Evolutionary conservation across 306 rosid genomes (phyloP).

Genomic region (Dryas drummondii): DNA sequence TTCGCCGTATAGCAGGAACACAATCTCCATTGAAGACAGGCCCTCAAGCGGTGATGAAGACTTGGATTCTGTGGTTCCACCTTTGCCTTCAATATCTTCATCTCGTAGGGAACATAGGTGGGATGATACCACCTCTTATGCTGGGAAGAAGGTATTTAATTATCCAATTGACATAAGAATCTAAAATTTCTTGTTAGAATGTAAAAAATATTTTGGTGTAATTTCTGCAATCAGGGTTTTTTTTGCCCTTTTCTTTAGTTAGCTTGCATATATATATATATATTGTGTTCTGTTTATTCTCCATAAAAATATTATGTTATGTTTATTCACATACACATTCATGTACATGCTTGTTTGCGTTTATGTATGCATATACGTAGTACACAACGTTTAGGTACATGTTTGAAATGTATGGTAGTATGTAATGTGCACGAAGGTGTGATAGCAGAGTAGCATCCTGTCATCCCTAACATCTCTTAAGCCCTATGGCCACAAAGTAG

Average conservation of each 20-base stretch:
- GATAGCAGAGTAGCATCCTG: background rate
- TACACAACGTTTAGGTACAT: background rate
- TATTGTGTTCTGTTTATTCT: no score
- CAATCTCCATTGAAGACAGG: conserved; percentile 43
- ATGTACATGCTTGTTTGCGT: background rate
- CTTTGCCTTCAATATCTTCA: conserved; percentile 50
- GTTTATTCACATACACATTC: background rate
- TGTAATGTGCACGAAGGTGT: background rate
- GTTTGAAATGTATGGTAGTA: background rate
- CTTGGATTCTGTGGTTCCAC: conserved; percentile 45
- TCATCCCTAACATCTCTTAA: background rate
- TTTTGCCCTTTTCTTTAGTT: background rate
- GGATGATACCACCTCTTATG: conserved; percentile 77
- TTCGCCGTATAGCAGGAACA: conserved; percentile 65
- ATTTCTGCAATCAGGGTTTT: background rate
- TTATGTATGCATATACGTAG: background rate
- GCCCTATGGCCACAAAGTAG: background rate
- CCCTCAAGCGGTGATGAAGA: conserved; percentile 58
- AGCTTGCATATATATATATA: background rate
- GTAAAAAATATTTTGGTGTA: background rate
- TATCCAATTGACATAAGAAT: background rate
- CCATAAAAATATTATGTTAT: no score
- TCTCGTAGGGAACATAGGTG: conserved; percentile 70
- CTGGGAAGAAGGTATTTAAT: conserved; percentile 72
- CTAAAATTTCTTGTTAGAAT: conserved; percentile 3